Percentiles rank a stretch among this genome's conserved stretches.
phyloP scores from a whole-genome alignment of 2,329 filamentous ascomycete genomes.

The Gremmenia infestans region DNA sequence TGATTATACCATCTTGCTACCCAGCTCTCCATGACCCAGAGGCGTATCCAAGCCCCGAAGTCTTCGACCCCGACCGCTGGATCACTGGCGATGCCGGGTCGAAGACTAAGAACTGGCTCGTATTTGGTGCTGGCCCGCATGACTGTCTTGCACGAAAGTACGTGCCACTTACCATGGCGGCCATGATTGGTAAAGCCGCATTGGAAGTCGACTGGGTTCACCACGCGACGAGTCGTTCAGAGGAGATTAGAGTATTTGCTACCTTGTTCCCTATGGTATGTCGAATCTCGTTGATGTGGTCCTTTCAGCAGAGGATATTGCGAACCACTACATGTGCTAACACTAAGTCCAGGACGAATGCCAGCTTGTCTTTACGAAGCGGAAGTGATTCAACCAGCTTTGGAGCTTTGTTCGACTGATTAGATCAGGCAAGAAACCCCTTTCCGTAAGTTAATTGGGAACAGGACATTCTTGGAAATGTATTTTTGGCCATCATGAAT shows the following conservation, averaged over 20 bases:
- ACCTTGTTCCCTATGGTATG: constrained; percentile 92
- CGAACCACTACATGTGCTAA: too few relatives aligned
- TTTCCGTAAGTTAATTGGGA: too few relatives aligned
- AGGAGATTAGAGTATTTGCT: constrained; percentile 75
- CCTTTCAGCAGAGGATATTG: too few relatives aligned
- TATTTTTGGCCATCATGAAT: too few relatives aligned
- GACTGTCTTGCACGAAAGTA: constrained; percentile 46
- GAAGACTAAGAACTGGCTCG: constrained; percentile 50
- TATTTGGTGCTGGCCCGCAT: constrained; percentile 47
- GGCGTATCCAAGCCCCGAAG: constrained; percentile 42
- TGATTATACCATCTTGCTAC: constrained; percentile 48
- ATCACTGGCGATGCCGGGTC: constrained; percentile 45
- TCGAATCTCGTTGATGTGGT: constrained; percentile 11
- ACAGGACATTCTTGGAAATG: too few relatives aligned
- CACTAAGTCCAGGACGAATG: too few relatives aligned
- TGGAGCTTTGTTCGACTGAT: too few relatives aligned
- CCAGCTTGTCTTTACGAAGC: too few relatives aligned
- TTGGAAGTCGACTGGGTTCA: constrained; percentile 47
- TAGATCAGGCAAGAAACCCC: too few relatives aligned
- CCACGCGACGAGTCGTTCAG: constrained; percentile 42
- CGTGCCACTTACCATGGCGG: constrained; percentile 45
- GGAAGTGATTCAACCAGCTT: too few relatives aligned
- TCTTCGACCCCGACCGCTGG: constrained; percentile 48
- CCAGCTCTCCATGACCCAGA: constrained; percentile 46
- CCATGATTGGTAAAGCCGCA: constrained; percentile 48